A percentile compares a stretch with the other conserved stretches of the same genome.
These are phyloP conservation scores for Bremia lactucae DNA, from an alignment of 352 stramenopile genomes.

Conservation along the genomic window DNA sequence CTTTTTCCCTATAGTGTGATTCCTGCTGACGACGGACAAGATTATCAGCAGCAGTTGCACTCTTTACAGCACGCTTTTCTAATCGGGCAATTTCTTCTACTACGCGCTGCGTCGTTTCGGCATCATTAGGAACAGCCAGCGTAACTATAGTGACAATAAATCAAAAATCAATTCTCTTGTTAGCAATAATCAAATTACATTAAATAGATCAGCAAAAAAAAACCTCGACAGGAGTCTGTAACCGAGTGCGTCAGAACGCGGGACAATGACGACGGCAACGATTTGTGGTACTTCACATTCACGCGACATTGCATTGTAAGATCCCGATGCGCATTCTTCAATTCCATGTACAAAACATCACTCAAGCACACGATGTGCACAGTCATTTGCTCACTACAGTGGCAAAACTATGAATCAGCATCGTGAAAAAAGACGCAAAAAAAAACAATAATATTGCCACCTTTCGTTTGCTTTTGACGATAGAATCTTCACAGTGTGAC, in stretches of 20 bases:
- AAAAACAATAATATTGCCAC: conserved; percentile 14
- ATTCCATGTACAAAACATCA: conserved; percentile 13
- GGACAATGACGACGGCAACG: conserved; percentile 1
- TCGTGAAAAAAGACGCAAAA: background rate
- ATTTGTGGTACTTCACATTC: conserved; percentile 9
- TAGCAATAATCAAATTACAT: background rate
- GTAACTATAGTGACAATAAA: conserved; percentile 26
- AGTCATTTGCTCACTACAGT: conserved; percentile 14
- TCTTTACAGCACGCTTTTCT: conserved; percentile 54
- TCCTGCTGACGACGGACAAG: conserved; percentile 33
- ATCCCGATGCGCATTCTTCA: conserved; percentile 30
- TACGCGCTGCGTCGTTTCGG: conserved; percentile 56
- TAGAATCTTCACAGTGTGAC: conserved; percentile 64
- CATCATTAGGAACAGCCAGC: conserved; percentile 49
- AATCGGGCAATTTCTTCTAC: conserved; percentile 48
- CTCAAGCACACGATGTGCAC: conserved; percentile 28
- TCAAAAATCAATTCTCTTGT: background rate
- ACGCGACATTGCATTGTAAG: conserved; percentile 39
- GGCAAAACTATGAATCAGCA: background rate
- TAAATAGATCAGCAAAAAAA: no score
- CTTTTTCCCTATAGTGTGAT: conserved; percentile 46
- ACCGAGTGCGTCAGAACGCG: conserved; percentile 43
- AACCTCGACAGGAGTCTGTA: conserved; percentile 43
- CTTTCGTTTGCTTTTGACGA: conserved; percentile 32
- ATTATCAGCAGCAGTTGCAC: conserved; percentile 29